Percentiles rank a stretch among this genome's conserved stretches.
phyloP scores from a whole-genome alignment of 345 rosid genomes.

The Toxicodendron radicans region DNA sequence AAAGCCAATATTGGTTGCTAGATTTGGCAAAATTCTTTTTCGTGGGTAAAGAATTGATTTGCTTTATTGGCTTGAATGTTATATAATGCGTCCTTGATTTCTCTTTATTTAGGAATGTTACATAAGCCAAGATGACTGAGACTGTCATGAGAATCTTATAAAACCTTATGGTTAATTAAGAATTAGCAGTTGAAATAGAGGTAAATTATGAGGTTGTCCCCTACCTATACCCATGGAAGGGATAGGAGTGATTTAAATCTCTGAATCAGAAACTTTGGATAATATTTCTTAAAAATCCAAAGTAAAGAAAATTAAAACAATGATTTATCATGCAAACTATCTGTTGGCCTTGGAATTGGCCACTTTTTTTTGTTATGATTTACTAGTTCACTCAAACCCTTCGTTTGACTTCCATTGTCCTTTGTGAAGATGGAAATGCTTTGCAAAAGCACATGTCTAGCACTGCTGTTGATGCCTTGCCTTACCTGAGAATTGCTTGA shows the following conservation, averaged over 20 bases:
- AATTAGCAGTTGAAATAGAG: background rate
- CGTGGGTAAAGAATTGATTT: conserved; percentile 11
- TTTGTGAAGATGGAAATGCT: too few relatives aligned
- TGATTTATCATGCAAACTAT: background rate
- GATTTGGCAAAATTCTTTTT: conserved; percentile 32
- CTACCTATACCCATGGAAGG: background rate
- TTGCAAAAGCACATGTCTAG: background rate
- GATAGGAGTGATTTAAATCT: background rate
- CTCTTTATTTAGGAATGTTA: background rate
- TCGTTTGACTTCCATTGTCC: too few relatives aligned
- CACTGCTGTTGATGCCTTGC: background rate
- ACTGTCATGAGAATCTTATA: background rate
- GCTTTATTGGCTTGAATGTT: background rate
- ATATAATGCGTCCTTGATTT: background rate
- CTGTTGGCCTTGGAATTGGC: too few relatives aligned
- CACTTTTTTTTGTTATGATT: too few relatives aligned
- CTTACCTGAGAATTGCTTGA: background rate
- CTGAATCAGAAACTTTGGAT: background rate
- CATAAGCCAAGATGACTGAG: background rate
- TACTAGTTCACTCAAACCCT: too few relatives aligned
- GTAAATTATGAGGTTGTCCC: background rate
- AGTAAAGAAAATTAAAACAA: background rate
- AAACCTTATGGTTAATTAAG: background rate
- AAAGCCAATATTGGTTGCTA: conserved; percentile 31
- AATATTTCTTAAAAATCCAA: background rate